Evolutionary conservation across 331 rosid genomes (phyloP).

Genomic region (Rhamnella rubrinervis): DNA sequence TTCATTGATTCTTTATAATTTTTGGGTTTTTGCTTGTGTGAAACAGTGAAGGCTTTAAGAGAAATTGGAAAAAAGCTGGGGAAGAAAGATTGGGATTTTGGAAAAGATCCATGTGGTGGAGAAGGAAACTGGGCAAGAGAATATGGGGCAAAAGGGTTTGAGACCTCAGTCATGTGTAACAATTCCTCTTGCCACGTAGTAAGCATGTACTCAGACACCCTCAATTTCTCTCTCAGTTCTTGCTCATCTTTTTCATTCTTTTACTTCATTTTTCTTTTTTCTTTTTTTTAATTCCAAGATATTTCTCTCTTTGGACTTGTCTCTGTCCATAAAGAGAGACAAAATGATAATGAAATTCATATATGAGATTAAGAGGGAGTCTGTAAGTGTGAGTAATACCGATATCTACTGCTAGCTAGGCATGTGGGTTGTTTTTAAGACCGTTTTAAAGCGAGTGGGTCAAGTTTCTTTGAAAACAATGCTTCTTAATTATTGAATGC

Average conservation of each 20-base stretch:
- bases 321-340: not conserved
- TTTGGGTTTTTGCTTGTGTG: constrained; percentile 2
- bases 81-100: constrained; percentile 90
- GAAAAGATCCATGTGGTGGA: constrained; percentile 70
- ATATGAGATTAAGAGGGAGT: too few relatives aligned
- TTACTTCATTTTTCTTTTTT: not conserved
- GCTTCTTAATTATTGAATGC: too few relatives aligned
- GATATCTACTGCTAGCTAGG: too few relatives aligned
- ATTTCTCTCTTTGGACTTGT: constrained; percentile 3
- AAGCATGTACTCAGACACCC: constrained; percentile 51
- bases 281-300: not conserved
- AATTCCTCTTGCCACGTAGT: constrained; percentile 79
- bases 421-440: too few relatives aligned
- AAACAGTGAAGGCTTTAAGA: constrained; percentile 65
- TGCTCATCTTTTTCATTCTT: not conserved
- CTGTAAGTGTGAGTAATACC: too few relatives aligned
- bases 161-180: constrained; percentile 50
- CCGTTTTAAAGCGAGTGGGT: too few relatives aligned
- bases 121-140: constrained; percentile 60
- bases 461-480: too few relatives aligned
- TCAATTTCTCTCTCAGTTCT: not conserved
- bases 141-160: constrained; percentile 46
- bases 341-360: too few relatives aligned
- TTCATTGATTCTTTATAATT: not conserved
- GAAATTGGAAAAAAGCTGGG: constrained; percentile 76